Percentiles rank a stretch among this genome's conserved stretches.
These are phyloP conservation scores for Kwoniella heveanensis DNA, from an alignment of 768 basidiomycete genomes.

Conservation along the genomic window DNA sequence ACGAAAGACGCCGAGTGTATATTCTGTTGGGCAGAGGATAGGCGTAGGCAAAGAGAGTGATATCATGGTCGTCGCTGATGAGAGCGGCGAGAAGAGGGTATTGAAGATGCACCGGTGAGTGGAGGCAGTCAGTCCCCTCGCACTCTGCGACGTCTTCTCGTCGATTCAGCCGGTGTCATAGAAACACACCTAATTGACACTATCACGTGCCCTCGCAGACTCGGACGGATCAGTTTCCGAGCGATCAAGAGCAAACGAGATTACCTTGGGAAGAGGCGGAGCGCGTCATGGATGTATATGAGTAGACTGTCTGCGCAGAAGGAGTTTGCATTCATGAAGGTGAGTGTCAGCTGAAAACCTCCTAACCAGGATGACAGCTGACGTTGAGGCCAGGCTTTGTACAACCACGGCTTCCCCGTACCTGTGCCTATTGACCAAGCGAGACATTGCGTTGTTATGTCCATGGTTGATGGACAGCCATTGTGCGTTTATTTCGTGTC, in stretches of 20 bases:
- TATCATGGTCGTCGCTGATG: conserved; percentile 65
- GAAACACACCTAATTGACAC: no score
- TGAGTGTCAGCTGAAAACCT: conserved; percentile 51
- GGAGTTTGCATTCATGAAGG: conserved; percentile 99
- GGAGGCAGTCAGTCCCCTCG: no score
- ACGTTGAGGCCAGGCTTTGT: conserved; percentile 67
- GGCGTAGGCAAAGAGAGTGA: conserved; percentile 98
- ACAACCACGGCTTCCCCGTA: conserved; percentile 90
- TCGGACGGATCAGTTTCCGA: conserved; percentile 96
- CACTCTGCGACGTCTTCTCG: neutral
- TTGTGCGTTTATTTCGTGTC: no score
- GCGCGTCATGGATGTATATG: conserved; percentile 99
- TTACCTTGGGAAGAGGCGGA: conserved; percentile 91
- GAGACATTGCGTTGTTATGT: conserved; percentile 94
- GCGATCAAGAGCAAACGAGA: conserved; percentile 95
- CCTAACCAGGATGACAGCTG: neutral
- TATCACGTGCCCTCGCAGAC: conserved; percentile 59
- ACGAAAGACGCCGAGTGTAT: conserved; percentile 69
- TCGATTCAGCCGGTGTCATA: no score
- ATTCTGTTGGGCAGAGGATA: conserved; percentile 94
- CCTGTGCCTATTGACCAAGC: conserved; percentile 92
- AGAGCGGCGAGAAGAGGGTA: conserved; percentile 80
- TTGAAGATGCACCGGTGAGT: conserved; percentile 87
- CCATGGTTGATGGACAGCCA: conserved; percentile 90
- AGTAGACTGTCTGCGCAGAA: conserved; percentile 93